Evolutionary conservation across 2,329 filamentous ascomycete genomes (phyloP).

Genomic region (Neofusicoccum cordaticola): DNA sequence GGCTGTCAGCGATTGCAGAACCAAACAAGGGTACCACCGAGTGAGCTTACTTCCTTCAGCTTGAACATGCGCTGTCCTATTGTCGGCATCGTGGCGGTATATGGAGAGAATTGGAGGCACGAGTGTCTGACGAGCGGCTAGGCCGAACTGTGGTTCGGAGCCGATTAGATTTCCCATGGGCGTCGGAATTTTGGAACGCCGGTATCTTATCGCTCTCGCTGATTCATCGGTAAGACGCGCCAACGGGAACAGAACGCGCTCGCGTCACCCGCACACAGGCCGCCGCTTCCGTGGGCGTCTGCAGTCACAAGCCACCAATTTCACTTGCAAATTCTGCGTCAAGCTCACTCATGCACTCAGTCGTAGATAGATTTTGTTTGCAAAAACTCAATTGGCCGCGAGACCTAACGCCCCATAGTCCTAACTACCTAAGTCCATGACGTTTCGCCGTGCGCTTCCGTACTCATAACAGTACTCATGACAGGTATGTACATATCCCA

Average conservation of each 20-base stretch:
- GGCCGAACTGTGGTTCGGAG: neutral
- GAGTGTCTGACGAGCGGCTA: neutral
- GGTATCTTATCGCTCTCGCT: slow-evolving; percentile 14
- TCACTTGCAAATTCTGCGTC: neutral
- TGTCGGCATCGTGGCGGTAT: slow-evolving; percentile 46
- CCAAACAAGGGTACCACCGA: neutral
- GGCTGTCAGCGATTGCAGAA: neutral
- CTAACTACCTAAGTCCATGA: slow-evolving; percentile 13
- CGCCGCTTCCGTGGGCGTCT: neutral
- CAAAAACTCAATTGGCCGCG: slow-evolving; percentile 6
- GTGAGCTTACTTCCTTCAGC: slow-evolving; percentile 59
- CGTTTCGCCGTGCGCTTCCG: slow-evolving; percentile 15
- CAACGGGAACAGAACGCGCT: neutral
- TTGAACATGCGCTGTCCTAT: slow-evolving; percentile 70
- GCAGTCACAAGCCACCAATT: neutral
- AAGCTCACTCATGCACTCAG: too few species aligned
- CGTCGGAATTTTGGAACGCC: slow-evolving; percentile 16
- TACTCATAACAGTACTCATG: slow-evolving; percentile 16
- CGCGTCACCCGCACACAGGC: neutral
- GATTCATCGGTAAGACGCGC: slow-evolving; percentile 1
- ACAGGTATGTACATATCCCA: slow-evolving; percentile 14
- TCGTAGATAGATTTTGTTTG: neutral
- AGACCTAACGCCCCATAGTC: slow-evolving; percentile 12
- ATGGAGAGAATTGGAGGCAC: neutral
- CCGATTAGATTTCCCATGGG: slow-evolving; percentile 12